These are phyloP conservation scores for Albophoma yamanashiensis DNA, from an alignment of 2,329 filamentous ascomycete species.

Conservation along the genomic window DNA sequence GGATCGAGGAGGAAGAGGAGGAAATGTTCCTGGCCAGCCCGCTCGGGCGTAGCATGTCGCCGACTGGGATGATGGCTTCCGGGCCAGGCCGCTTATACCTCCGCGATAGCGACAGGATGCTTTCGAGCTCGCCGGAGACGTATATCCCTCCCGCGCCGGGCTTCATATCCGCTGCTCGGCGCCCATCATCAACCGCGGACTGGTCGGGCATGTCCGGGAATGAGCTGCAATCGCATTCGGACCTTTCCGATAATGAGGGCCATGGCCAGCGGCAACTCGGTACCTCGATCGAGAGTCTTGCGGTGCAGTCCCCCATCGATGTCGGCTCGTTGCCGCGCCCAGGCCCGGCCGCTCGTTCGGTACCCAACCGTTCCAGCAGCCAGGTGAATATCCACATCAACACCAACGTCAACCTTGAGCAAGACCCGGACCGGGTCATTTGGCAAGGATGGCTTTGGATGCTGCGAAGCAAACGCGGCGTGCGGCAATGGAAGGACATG, in stretches of 20 bases:
- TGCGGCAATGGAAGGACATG: slow-evolving; percentile 88
- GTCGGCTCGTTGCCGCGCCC: slow-evolving; percentile 11
- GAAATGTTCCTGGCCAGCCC: slow-evolving; percentile 69
- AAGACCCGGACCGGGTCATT: slow-evolving; percentile 77
- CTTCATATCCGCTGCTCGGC: slow-evolving; percentile 26
- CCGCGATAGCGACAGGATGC: slow-evolving; percentile 28
- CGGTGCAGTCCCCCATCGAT: slow-evolving; percentile 24
- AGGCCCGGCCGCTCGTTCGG: slow-evolving; percentile 17
- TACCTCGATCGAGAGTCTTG: slow-evolving; percentile 40
- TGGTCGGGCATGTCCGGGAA: slow-evolving; percentile 54
- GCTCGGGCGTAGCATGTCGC: slow-evolving; percentile 36
- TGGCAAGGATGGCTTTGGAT: slow-evolving; percentile 87
- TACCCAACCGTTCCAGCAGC: slow-evolving; percentile 43
- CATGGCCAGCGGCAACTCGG: slow-evolving; percentile 39
- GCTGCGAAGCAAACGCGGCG: slow-evolving; percentile 69
- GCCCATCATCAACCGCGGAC: slow-evolving; percentile 51
- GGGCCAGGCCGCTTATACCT: slow-evolving; percentile 5
- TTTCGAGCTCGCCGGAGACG: slow-evolving; percentile 54
- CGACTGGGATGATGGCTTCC: slow-evolving; percentile 6
- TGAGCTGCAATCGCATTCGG: slow-evolving; percentile 70
- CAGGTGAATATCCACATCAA: slow-evolving; percentile 43
- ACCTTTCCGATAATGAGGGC: slow-evolving; percentile 65
- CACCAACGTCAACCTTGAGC: slow-evolving; percentile 25
- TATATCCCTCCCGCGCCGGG: slow-evolving; percentile 21
- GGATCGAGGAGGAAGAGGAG: slow-evolving; percentile 81